Percentiles rank a stretch among this genome's conserved stretches.
Conservation (phyloP, 371 early-diverging fungal genomes). For the Synchytrium microbalum region DNA sequence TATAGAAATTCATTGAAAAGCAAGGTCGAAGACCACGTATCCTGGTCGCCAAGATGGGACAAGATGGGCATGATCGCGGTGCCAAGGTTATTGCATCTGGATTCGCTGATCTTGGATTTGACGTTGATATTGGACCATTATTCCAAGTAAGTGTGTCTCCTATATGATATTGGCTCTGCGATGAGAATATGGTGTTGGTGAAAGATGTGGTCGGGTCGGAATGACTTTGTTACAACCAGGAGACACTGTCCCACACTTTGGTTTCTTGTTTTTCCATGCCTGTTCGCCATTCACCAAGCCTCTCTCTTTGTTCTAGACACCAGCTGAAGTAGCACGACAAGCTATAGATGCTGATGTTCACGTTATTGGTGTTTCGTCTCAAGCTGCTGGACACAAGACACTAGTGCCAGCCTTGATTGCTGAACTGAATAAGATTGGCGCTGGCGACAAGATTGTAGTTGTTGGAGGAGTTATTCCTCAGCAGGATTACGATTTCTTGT, state of each 20-base stretch:
- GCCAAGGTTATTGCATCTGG: slow-evolving; percentile 84
- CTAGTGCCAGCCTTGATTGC: slow-evolving; percentile 66
- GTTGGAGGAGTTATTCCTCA: slow-evolving; percentile 79
- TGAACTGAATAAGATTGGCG: slow-evolving; percentile 63
- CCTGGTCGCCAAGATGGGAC: slow-evolving; percentile 82
- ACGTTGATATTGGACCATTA: slow-evolving; percentile 81
- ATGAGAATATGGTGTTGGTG: neutral
- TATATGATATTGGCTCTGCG: neutral
- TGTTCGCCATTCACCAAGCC: no score
- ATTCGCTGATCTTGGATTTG: slow-evolving; percentile 80
- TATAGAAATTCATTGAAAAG: slow-evolving; percentile 35
- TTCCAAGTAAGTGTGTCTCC: slow-evolving; percentile 46
- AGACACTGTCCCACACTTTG: no score
- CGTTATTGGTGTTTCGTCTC: slow-evolving; percentile 73
- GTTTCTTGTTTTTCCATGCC: no score
- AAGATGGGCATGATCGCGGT: slow-evolving; percentile 85
- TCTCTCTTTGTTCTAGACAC: slow-evolving; percentile 49
- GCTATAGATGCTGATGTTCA: slow-evolving; percentile 83
- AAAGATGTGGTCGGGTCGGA: neutral
- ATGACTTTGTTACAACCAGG: no score
- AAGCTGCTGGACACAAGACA: slow-evolving; percentile 80
- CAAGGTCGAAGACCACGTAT: slow-evolving; percentile 76
- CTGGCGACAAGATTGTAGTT: slow-evolving; percentile 60
- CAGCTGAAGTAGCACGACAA: slow-evolving; percentile 75
- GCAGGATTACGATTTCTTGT: slow-evolving; percentile 73